Evolutionary conservation across 768 basidiomycete genomes (phyloP).

Genomic region (Daedaleopsis sinensis): DNA sequence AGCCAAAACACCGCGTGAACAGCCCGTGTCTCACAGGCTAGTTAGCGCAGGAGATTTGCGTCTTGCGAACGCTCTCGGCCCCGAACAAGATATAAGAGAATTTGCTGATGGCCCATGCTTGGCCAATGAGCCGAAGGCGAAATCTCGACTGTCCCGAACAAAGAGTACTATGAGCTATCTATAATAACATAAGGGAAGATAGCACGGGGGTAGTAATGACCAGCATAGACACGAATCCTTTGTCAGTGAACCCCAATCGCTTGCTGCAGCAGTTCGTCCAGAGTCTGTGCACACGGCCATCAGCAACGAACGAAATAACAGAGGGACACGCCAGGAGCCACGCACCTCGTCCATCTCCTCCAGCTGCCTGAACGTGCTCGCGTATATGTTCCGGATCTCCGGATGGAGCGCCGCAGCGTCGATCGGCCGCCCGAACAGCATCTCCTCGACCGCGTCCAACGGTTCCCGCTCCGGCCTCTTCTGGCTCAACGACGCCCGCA

Average conservation of each 20-base stretch:
- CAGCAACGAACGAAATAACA: background rate
- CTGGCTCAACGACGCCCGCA: constrained; percentile 46
- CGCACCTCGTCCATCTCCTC: constrained; percentile 80
- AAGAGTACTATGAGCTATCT: too few relatives aligned
- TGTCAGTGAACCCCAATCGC: constrained; percentile 6
- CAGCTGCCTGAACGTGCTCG: constrained; percentile 67
- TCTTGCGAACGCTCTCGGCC: too few relatives aligned
- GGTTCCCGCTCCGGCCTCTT: constrained; percentile 33
- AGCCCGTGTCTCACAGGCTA: too few relatives aligned
- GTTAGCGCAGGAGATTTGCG: too few relatives aligned
- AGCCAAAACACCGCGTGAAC: too few relatives aligned
- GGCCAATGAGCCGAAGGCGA: too few relatives aligned
- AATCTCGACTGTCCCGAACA: too few relatives aligned
- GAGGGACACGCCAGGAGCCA: constrained; percentile 5
- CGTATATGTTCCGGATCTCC: constrained; percentile 69
- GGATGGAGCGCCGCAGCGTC: constrained; percentile 72
- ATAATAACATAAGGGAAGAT: background rate
- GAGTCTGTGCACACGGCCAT: background rate
- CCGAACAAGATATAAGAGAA: too few relatives aligned
- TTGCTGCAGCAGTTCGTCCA: background rate
- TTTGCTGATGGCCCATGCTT: too few relatives aligned
- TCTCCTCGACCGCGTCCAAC: constrained; percentile 67
- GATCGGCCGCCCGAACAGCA: constrained; percentile 69
- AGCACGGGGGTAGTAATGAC: constrained; percentile 3
- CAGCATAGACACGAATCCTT: constrained; percentile 4